Evolutionary conservation across 495 filamentous ascomycete species (phyloP).

Genomic region (Aspergillus carlsbadensis): DNA sequence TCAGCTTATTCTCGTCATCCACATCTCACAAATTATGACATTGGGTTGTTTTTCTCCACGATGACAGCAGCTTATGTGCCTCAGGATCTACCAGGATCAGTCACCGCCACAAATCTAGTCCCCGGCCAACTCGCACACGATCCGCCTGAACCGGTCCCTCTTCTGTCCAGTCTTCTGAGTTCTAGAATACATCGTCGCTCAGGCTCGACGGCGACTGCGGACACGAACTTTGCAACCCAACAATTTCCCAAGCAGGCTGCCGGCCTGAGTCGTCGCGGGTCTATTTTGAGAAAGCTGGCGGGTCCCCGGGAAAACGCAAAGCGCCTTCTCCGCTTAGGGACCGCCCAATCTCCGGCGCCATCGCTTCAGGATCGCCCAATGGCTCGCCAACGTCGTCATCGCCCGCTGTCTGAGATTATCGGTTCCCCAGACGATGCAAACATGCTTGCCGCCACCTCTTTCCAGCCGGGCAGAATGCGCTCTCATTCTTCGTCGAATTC

Average conservation of each 20-base stretch:
- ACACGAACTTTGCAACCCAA: constrained; percentile 25
- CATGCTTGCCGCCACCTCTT: constrained; percentile 28
- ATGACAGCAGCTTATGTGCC: constrained; percentile 38
- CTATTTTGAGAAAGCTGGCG: constrained; percentile 44
- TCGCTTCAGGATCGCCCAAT: constrained; percentile 25
- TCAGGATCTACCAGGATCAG: constrained; percentile 29
- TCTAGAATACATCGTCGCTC: constrained; percentile 28
- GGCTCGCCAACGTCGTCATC: constrained; percentile 22
- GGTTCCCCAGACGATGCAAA: constrained; percentile 31
- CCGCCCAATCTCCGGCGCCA: constrained; percentile 26
- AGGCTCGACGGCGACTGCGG: constrained; percentile 10
- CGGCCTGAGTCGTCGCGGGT: constrained; percentile 27
- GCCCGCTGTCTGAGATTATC: constrained; percentile 46
- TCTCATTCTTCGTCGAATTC: constrained; percentile 35
- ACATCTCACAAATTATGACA: constrained; percentile 19
- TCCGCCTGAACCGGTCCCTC: constrained; percentile 18
- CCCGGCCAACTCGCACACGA: constrained; percentile 20
- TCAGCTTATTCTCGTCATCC: neutral
- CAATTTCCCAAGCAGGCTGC: constrained; percentile 25
- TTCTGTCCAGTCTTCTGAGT: constrained; percentile 29
- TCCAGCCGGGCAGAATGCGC: constrained; percentile 27
- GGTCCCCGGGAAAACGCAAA: constrained; percentile 50
- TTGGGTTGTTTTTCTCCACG: constrained; percentile 14
- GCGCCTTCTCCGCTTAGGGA: constrained; percentile 48
- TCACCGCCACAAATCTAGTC: constrained; percentile 21